phyloP scores from a whole-genome alignment of 176 grass and related monocot genomes.

The Aechmea fasciata region DNA sequence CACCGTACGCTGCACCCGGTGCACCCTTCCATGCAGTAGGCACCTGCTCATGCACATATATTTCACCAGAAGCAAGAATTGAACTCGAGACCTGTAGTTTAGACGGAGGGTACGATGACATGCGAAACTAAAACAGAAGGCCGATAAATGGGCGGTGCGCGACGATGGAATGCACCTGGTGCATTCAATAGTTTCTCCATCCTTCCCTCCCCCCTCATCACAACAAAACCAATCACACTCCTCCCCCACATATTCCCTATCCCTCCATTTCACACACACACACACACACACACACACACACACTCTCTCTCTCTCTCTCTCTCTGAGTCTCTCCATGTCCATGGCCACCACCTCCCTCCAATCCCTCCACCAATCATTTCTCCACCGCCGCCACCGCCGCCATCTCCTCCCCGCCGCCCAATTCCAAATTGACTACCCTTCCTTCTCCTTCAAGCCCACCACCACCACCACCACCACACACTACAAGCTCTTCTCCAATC shows the following conservation, averaged over 20 bases:
- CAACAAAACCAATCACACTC: slow-evolving; percentile 28
- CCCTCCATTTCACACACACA: neutral
- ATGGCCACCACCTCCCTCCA: slow-evolving; percentile 33
- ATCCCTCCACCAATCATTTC: slow-evolving; percentile 47
- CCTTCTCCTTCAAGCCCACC: slow-evolving; percentile 23
- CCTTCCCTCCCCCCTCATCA: slow-evolving; percentile 17
- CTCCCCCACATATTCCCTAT: neutral
- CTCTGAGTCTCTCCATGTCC: neutral
- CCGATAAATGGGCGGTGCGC: too few relatives aligned
- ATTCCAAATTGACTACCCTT: slow-evolving; percentile 23
- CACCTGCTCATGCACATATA: slow-evolving; percentile 6
- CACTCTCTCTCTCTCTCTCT: neutral
- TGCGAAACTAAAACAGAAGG: too few relatives aligned
- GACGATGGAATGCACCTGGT: neutral
- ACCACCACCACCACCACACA: slow-evolving; percentile 10
- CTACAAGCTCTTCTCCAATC: slow-evolving; percentile 50
- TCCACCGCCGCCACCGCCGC: slow-evolving; percentile 5
- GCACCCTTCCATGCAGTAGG: neutral
- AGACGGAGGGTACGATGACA: neutral
- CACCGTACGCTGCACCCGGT: slow-evolving; percentile 3
- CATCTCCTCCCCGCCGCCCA: slow-evolving; percentile 12
- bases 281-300: too few relatives aligned
- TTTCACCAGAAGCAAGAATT: neutral
- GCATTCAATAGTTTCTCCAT: slow-evolving; percentile 22
- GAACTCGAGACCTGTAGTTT: neutral